Percentiles rank a stretch among this genome's conserved stretches.
Conservation (phyloP, 2,329 filamentous ascomycete species). For the Colletotrichum shisoi region DNA sequence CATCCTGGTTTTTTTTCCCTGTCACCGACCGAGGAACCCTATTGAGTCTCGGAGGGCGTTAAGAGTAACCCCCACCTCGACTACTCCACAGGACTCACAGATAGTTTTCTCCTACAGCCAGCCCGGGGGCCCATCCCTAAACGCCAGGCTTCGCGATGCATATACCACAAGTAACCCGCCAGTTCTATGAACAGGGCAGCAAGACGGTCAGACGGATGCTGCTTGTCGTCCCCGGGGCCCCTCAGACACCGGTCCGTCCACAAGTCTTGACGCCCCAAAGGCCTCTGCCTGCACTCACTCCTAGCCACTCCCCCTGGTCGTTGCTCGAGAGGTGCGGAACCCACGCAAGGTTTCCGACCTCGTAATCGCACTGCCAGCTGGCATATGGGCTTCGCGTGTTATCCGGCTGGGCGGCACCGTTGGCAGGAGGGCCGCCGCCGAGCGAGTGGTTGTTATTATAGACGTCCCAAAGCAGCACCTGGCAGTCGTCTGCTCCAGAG, state of each 20-base stretch:
- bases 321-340: slow-evolving; percentile 73
- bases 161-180: slow-evolving; percentile 37
- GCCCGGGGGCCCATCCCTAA: slow-evolving; percentile 31
- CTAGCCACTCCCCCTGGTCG: slow-evolving; percentile 83
- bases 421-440: slow-evolving; percentile 52
- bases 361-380: slow-evolving; percentile 86
- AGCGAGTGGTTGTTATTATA: slow-evolving; percentile 68
- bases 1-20: slow-evolving; percentile 32
- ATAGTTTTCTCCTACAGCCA: slow-evolving; percentile 15
- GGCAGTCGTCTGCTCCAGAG: slow-evolving; percentile 88
- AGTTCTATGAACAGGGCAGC: slow-evolving; percentile 37
- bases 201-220: slow-evolving; percentile 21
- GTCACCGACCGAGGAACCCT: slow-evolving; percentile 10
- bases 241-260: slow-evolving; percentile 32
- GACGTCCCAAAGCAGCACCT: slow-evolving; percentile 93
- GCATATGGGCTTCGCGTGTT: slow-evolving; percentile 73
- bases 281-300: slow-evolving; percentile 80
- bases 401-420: slow-evolving; percentile 61
- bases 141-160: slow-evolving; percentile 43
- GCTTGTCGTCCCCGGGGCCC: slow-evolving; percentile 20
- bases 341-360: slow-evolving; percentile 86
- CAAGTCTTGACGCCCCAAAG: slow-evolving; percentile 74
- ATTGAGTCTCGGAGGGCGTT: neutral
- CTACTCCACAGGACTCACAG: slow-evolving; percentile 3
- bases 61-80: neutral